These are phyloP conservation scores for Parastagonospora avenae DNA, from an alignment of 2,329 filamentous ascomycete genomes.

Conservation along the genomic window DNA sequence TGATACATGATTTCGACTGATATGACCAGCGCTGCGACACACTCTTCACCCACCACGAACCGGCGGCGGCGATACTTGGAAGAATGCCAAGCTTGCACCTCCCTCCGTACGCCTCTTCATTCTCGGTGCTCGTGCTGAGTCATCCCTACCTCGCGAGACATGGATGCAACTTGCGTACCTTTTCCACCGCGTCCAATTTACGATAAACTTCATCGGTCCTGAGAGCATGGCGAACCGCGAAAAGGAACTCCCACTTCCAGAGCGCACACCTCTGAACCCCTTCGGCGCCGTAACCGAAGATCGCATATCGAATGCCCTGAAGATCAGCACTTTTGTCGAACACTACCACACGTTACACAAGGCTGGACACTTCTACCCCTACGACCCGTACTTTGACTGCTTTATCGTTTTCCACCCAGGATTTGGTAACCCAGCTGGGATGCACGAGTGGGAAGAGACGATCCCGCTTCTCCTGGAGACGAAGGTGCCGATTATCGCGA, in stretches of 20 bases:
- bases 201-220: conserved; percentile 92
- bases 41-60: conserved; percentile 85
- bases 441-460: conserved; percentile 92
- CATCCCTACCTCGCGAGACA: conserved; percentile 87
- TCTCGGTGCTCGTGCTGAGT: conserved; percentile 94
- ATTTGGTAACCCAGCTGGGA: conserved; percentile 88
- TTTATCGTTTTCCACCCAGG: conserved; percentile 98
- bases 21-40: conserved; percentile 76
- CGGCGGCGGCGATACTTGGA: conserved; percentile 75
- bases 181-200: conserved; percentile 89
- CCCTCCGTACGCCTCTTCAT: conserved; percentile 92
- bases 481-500: conserved; percentile 91
- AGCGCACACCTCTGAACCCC: conserved; percentile 82
- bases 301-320: conserved; percentile 84
- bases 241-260: conserved; percentile 86
- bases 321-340: conserved; percentile 96
- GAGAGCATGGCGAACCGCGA: conserved; percentile 96
- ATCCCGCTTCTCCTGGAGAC: conserved; percentile 90
- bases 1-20: conserved; percentile 10
- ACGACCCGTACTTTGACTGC: conserved; percentile 97
- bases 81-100: conserved; percentile 80
- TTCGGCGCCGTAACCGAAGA: conserved; percentile 96
- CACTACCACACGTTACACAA: conserved; percentile 97
- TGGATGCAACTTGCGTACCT: conserved; percentile 95
- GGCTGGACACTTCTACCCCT: conserved; percentile 87